Evolutionary conservation across 2,329 filamentous ascomycete genomes (phyloP).

Genomic region (Scolecobasidium constrictum): DNA sequence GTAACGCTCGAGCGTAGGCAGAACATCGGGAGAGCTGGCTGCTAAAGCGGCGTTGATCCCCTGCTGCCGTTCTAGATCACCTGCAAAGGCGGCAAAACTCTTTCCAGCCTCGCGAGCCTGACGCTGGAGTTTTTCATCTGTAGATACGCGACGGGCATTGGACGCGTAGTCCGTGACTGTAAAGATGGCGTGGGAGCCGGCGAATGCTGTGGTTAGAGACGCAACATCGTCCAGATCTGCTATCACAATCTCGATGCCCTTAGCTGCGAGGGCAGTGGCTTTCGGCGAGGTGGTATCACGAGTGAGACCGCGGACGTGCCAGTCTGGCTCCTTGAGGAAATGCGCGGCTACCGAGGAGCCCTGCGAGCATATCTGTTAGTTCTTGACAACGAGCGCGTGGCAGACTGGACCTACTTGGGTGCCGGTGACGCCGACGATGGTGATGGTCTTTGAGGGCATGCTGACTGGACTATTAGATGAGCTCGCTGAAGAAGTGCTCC

Average conservation of each 20-base stretch:
- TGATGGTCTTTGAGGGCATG: conserved; percentile 6
- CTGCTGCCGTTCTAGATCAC: conserved; percentile 15
- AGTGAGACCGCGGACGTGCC: conserved; percentile 23
- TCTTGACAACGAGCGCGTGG: neutral
- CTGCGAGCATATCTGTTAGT: conserved; percentile 10
- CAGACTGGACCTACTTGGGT: conserved; percentile 4
- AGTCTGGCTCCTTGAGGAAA: conserved; percentile 18
- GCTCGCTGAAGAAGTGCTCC: too few species aligned
- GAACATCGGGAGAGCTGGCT: conserved; percentile 16
- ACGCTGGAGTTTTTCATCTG: too few species aligned
- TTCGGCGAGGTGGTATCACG: conserved; percentile 17
- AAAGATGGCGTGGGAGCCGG: conserved; percentile 41
- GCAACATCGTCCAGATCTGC: conserved; percentile 20
- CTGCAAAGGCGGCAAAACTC: too few species aligned
- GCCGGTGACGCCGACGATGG: conserved; percentile 7
- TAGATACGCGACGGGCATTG: too few species aligned
- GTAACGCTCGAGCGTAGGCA: conserved; percentile 25
- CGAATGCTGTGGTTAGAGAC: conserved; percentile 21
- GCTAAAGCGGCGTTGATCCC: conserved; percentile 26
- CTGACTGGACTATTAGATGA: neutral
- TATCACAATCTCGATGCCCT: conserved; percentile 20
- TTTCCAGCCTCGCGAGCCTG: too few species aligned
- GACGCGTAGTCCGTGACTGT: conserved; percentile 46
- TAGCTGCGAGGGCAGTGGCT: conserved; percentile 14
- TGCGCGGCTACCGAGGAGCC: conserved; percentile 19